A percentile compares a stretch with the other conserved stretches of the same genome.
Evolutionary conservation across 208 protist genomes (phyloP).

Genomic region (Naegleria fowleri): DNA sequence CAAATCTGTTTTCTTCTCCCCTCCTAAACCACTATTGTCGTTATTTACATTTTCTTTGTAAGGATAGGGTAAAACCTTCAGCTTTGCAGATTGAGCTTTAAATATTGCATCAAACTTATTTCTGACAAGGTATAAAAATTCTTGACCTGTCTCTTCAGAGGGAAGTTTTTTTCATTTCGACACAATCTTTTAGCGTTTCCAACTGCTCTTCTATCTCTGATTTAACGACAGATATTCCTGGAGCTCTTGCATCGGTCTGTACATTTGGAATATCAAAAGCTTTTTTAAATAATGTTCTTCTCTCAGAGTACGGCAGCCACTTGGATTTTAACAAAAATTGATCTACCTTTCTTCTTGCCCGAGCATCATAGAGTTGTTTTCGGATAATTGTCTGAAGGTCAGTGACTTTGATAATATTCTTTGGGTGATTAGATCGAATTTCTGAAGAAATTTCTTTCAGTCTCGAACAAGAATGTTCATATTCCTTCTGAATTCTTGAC

Average conservation of each 20-base stretch:
- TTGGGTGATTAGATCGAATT: not conserved
- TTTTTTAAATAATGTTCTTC: conserved; percentile 13
- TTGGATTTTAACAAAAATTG: not conserved
- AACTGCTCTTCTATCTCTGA: conserved; percentile 38
- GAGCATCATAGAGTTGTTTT: not conserved
- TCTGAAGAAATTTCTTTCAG: not conserved
- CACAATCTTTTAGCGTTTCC: conserved; percentile 39
- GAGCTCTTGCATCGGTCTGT: not conserved
- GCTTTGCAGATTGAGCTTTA: conserved; percentile 27
- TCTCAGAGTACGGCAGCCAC: conserved; percentile 1
- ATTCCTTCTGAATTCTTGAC: not conserved
- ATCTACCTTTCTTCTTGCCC: not conserved
- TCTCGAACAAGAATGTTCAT: not conserved
- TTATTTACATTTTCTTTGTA: conserved; percentile 6
- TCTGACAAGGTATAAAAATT: conserved; percentile 39
- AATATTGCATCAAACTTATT: conserved; percentile 43
- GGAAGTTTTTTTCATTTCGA: conserved; percentile 19
- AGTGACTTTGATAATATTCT: not conserved
- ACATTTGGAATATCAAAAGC: not conserved
- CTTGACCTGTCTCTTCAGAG: conserved; percentile 36
- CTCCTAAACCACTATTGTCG: not conserved
- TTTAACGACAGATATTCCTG: conserved; percentile 17
- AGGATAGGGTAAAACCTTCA: conserved; percentile 35
- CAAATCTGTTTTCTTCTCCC: not conserved
- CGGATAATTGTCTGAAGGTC: not conserved